These are phyloP conservation scores for Anacardium occidentale DNA, from an alignment of 345 rosid genomes.

Conservation along the genomic window DNA sequence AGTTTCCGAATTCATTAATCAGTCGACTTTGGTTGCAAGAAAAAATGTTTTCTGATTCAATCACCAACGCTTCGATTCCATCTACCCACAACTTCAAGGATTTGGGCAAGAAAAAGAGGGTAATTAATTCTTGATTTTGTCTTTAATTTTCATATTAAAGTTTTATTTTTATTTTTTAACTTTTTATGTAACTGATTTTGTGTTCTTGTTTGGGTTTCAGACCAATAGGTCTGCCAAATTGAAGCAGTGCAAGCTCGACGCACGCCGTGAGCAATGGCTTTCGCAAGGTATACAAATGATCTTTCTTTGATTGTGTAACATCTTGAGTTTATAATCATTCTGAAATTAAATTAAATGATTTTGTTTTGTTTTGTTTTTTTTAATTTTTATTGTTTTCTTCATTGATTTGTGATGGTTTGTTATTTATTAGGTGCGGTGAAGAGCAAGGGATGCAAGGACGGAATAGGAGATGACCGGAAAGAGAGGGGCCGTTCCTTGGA, in stretches of 20 bases:
- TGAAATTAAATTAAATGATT: neutral
- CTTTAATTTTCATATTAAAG: neutral
- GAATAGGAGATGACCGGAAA: constrained; percentile 25
- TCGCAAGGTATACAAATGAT: constrained; percentile 60
- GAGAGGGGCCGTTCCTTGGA: constrained; percentile 37
- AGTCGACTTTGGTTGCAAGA: neutral
- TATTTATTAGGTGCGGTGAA: constrained; percentile 44
- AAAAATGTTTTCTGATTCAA: constrained; percentile 69
- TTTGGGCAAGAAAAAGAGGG: constrained; percentile 79
- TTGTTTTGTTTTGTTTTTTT: neutral
- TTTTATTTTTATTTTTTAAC: neutral
- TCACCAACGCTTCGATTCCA: constrained; percentile 48
- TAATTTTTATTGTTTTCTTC: neutral
- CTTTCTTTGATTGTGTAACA: neutral
- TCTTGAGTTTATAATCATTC: neutral
- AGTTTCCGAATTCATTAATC: constrained; percentile 35
- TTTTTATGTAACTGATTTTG: neutral
- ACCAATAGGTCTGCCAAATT: constrained; percentile 79
- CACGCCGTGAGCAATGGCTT: constrained; percentile 97
- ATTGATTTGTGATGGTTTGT: constrained; percentile 18
- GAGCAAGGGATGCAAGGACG: constrained; percentile 56
- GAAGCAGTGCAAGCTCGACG: constrained; percentile 91
- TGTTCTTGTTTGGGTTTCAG: constrained; percentile 38
- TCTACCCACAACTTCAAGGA: constrained; percentile 53
- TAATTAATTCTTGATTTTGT: constrained; percentile 15